Percentiles rank a stretch among this genome's conserved stretches.
Conservation (phyloP, 345 rosid species). For the Citrus medica region DNA sequence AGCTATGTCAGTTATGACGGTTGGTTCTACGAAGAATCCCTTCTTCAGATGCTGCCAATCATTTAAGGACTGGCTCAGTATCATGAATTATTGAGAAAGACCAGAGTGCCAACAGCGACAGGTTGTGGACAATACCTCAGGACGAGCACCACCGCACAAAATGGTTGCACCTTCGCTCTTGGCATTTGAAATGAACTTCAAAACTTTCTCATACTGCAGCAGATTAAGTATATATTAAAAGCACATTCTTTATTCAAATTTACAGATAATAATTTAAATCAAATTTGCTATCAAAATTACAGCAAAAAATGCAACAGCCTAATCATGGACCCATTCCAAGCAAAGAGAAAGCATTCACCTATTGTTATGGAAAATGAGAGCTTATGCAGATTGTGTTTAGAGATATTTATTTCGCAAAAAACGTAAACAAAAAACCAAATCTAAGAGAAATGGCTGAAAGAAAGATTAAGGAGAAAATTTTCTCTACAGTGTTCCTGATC, state of each 20-base stretch:
- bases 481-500: neutral
- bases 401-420: neutral
- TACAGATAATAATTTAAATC: neutral
- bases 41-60: slow-evolving; percentile 65
- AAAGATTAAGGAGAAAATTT: neutral
- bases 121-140: slow-evolving; percentile 43
- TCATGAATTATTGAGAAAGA: slow-evolving; percentile 10
- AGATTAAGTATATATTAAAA: slow-evolving; percentile 16
- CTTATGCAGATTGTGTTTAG: neutral
- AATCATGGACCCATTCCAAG: neutral
- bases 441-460: neutral
- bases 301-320: neutral
- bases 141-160: slow-evolving; percentile 76
- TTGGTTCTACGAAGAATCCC: slow-evolving; percentile 85
- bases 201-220: slow-evolving; percentile 70
- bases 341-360: neutral
- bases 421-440: neutral
- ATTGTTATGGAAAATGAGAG: neutral
- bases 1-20: slow-evolving; percentile 66
- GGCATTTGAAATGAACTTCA: slow-evolving; percentile 78
- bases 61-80: slow-evolving; percentile 16
- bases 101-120: slow-evolving; percentile 4
- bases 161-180: slow-evolving; percentile 92
- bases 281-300: neutral
- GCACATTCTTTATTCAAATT: neutral